Evolutionary conservation across 192 early-diverging fungal species (phyloP), one percentile per base, ranked within the genome.

Genomic region (Spizellomyces sp.): DNA sequence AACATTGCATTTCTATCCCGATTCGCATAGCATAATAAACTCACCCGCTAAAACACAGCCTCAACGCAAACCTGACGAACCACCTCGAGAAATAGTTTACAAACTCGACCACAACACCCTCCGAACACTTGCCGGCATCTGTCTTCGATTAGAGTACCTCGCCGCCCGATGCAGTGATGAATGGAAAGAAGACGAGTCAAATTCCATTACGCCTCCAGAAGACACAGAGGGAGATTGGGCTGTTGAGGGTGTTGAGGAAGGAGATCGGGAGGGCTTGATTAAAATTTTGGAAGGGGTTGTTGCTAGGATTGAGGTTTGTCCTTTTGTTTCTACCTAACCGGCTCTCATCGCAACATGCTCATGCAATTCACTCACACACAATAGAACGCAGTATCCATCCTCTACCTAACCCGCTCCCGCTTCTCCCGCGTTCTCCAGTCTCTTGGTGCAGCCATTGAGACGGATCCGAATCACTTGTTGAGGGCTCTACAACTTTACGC

Each of bases 401-500:
- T 91, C 46, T 84, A 83, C 61, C 82, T 91, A 43, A 84, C 86
- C 69, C 62, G 78, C 8, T 84, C 87, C 0, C 77, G 79, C 46
- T 87, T 88, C 77, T 78, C 87, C 22, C 47, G 73, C 15, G 87
- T 84, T 10, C 75, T 90, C 6, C 82, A 87, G 50, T 81, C 83
- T 48, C 75, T 91, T 0, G 83, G 89, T 41, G 80, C 85, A 42
- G 84, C 83, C 4, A 80, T 89, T 63, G 83, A 81, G 36, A 70
- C 84, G 1, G 89, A 90, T 68, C 86, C 86, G 5, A 73, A 74
- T 17, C 84, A 90, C 58, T 82, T 91, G 58, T 42, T 90, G 10
- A 71, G 81, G 5, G 88, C 89, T 4, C 69, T 90, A 46, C 89
- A 90, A 69, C 87, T 89, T 76, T 88, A 88, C 72, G 76, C 84